Conservation (phyloP, 176 grass and related monocot species). For the Rhynchospora tenuis region DNA sequence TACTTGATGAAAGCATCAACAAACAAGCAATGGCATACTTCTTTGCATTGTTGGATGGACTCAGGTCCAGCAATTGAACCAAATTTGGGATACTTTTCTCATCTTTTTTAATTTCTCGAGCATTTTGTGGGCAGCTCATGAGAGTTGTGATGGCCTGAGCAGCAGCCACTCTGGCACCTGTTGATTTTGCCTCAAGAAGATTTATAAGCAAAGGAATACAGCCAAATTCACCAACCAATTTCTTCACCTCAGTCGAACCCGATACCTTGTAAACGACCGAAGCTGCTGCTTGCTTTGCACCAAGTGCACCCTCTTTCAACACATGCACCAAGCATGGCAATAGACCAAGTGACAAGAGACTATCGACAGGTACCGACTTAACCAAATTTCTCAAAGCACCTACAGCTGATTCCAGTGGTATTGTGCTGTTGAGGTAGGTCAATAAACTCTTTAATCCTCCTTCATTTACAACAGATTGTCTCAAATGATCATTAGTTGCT, state of each 20-base stretch:
- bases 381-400: slow-evolving; percentile 70
- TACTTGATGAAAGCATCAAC: slow-evolving; percentile 50
- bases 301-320: slow-evolving; percentile 55
- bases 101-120: slow-evolving; percentile 68
- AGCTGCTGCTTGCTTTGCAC: slow-evolving; percentile 58
- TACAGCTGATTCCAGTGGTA: slow-evolving; percentile 62
- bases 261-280: slow-evolving; percentile 55
- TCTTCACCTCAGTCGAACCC: slow-evolving; percentile 56
- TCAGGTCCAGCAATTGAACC: slow-evolving; percentile 78
- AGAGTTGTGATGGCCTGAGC: slow-evolving; percentile 69
- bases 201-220: slow-evolving; percentile 56
- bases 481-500: slow-evolving; percentile 47
- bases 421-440: slow-evolving; percentile 53
- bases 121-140: slow-evolving; percentile 45
- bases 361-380: slow-evolving; percentile 43
- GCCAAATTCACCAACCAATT: slow-evolving; percentile 58
- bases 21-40: slow-evolving; percentile 89
- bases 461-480: slow-evolving; percentile 53
- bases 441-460: slow-evolving; percentile 65
- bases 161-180: slow-evolving; percentile 45
- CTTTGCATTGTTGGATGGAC: slow-evolving; percentile 72
- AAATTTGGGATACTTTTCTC: slow-evolving; percentile 89
- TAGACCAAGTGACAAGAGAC: slow-evolving; percentile 53
- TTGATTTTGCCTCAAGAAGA: slow-evolving; percentile 77
- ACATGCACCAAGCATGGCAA: slow-evolving; percentile 65